Conservation (phyloP, 345 rosid genomes). For the Eucalyptus dawsonii region DNA sequence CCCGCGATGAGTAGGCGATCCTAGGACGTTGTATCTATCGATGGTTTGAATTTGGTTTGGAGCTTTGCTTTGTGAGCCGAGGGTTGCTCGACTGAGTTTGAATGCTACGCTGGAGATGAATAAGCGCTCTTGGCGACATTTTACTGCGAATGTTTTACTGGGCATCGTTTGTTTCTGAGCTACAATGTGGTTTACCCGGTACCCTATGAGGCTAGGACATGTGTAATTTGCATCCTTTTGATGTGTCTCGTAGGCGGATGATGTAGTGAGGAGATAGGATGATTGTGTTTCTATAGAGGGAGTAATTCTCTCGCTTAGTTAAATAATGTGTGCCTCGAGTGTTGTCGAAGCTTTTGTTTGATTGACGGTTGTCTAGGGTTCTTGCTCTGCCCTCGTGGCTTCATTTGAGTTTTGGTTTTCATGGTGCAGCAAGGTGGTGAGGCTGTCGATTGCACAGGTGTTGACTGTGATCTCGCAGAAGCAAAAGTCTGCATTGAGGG, state of each 20-base stretch:
- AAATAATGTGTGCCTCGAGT: not conserved
- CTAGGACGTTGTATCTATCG: not conserved
- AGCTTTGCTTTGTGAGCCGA: not conserved
- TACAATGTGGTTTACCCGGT: not conserved
- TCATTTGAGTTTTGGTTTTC: not conserved
- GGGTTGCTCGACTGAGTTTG: not conserved
- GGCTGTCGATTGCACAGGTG: slow-evolving; percentile 87
- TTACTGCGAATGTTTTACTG: not conserved
- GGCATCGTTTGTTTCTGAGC: not conserved
- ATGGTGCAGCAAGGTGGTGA: slow-evolving; percentile 74
- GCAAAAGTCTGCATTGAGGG: slow-evolving; percentile 80
- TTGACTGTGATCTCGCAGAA: slow-evolving; percentile 88
- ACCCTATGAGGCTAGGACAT: not conserved
- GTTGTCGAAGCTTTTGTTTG: not conserved
- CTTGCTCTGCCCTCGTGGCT: not conserved
- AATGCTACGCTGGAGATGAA: not conserved
- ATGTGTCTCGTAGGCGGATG: not conserved
- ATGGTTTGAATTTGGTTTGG: not conserved
- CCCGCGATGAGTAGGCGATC: not conserved
- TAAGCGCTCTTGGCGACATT: not conserved
- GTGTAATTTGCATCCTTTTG: not conserved
- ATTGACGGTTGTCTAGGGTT: not conserved
- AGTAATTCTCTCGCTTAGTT: not conserved
- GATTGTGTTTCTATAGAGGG: not conserved
- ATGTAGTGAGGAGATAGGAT: not conserved